These are phyloP conservation scores for Leersia perrieri DNA, from an alignment of 176 grass and related monocot genomes.

Conservation along the genomic window DNA sequence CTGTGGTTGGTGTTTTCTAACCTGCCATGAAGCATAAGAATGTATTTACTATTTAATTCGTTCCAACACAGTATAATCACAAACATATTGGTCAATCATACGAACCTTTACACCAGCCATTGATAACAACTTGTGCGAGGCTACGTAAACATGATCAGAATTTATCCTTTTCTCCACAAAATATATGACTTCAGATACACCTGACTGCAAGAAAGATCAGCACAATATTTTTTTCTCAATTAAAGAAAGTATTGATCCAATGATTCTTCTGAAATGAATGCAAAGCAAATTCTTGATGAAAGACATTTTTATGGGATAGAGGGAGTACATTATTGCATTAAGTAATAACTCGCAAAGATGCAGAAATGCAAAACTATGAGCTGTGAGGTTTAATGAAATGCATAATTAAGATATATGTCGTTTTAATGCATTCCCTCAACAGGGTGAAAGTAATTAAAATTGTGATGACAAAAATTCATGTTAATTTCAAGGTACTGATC, in stretches of 20 bases:
- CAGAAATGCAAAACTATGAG: neutral
- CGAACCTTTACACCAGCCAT: slow-evolving; percentile 91
- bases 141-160: slow-evolving; percentile 71
- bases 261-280: neutral
- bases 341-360: neutral
- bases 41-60: neutral
- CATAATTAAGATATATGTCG: neutral
- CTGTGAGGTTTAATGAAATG: neutral
- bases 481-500: neutral
- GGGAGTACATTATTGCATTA: too few species aligned
- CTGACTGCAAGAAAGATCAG: slow-evolving; percentile 69
- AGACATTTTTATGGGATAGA: too few species aligned
- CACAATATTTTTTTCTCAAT: too few species aligned
- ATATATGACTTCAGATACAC: slow-evolving; percentile 96
- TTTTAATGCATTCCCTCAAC: neutral
- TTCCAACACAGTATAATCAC: neutral
- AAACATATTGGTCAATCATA: neutral
- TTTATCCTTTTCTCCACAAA: slow-evolving; percentile 90
- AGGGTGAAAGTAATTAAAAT: neutral
- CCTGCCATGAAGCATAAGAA: slow-evolving; percentile 45
- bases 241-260: neutral
- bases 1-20: slow-evolving; percentile 81
- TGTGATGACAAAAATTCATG: neutral
- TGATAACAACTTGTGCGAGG: slow-evolving; percentile 81
- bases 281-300: neutral